Percentiles rank a stretch among this genome's conserved stretches.
Conservation (phyloP, 768 basidiomycete genomes). For the Fistulinella prunicolor region DNA sequence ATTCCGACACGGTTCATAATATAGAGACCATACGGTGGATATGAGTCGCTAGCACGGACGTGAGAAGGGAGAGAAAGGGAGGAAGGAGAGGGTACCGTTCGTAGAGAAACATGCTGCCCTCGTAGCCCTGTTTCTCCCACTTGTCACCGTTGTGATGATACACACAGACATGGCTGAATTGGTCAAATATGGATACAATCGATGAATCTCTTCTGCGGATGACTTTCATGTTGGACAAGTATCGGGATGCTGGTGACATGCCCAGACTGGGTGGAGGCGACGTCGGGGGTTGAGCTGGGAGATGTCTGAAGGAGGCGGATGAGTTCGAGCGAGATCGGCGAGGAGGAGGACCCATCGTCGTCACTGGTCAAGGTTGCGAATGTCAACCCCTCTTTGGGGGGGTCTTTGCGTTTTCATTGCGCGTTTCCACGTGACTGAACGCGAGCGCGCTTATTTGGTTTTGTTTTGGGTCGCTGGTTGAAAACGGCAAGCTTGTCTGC, state of each 20-base stretch:
- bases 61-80: conserved; percentile 2
- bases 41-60: conserved; percentile 49
- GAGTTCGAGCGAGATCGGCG: conserved; percentile 32
- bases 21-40: conserved; percentile 83
- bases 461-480: conserved; percentile 36
- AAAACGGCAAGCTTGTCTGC: conserved; percentile 33
- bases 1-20: conserved; percentile 80
- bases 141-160: conserved; percentile 71
- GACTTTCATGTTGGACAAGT: conserved; percentile 77
- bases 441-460: conserved; percentile 38
- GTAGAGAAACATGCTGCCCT: conserved; percentile 89
- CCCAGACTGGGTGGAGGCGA: conserved; percentile 28
- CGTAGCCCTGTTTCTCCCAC: conserved; percentile 82
- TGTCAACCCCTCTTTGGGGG: conserved; percentile 17
- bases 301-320: conserved; percentile 19
- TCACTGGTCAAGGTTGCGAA: too few relatives aligned
- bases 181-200: conserved; percentile 78
- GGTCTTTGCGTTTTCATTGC: conserved; percentile 6
- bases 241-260: conserved; percentile 65
- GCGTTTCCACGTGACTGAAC: conserved; percentile 32
- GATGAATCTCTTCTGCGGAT: conserved; percentile 75
- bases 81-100: conserved; percentile 51
- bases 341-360: too few relatives aligned
- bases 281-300: not conserved
- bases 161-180: conserved; percentile 84